Evolutionary conservation across 1,284 basidiomycete genomes (phyloP), one percentile per base, ranked within the genome.

Genomic region (Xerocomus amazonicus): DNA sequence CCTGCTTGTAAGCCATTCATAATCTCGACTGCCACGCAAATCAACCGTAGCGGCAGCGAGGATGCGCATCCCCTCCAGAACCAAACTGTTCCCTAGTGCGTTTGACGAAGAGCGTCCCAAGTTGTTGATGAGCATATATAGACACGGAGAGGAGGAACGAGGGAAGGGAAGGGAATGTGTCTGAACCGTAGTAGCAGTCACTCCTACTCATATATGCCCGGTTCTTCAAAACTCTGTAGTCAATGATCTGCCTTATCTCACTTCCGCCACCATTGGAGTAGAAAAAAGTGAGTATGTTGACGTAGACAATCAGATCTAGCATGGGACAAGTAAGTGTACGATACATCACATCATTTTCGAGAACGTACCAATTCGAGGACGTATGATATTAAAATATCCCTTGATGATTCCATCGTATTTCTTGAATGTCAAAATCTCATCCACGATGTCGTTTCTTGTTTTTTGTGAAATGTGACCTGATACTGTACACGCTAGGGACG

Each of bases 241-340:
- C 27, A 23, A 59, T 61, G 0, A 61, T 61, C 32, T 63, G 57
- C 26, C 9, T 33, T 3, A 59, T 45, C 27, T 60, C 50, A 9
- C 27, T 9, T 0, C 61, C 61, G 0, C 57, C 61, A 28, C 47
- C 59, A 5, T 62, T 63, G 37, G 49, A 32, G 17, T 61, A 47
- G 43, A 60, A 63, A 43, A 60, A 43, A 0, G 57, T 47, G 54
- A 60, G 61, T 0, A 50, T 48, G n/a, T 61, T 63, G 27, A 51
- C 43, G 1, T 54, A 60, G n/a, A 61, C 57, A 1, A 57, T 44
- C 10, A 57, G 59, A 28, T 60, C 59, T 59, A n/a, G 19, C 14
- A 12, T 0, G 3, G 1, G 6, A 6, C 45, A 4, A 48, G 37
- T 35, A 3, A 2, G 3, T 32, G 19, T 42, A 23, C n/a, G 2